Evolutionary conservation across 306 rosid species (phyloP).

Genomic region (Prosopis cineraria): DNA sequence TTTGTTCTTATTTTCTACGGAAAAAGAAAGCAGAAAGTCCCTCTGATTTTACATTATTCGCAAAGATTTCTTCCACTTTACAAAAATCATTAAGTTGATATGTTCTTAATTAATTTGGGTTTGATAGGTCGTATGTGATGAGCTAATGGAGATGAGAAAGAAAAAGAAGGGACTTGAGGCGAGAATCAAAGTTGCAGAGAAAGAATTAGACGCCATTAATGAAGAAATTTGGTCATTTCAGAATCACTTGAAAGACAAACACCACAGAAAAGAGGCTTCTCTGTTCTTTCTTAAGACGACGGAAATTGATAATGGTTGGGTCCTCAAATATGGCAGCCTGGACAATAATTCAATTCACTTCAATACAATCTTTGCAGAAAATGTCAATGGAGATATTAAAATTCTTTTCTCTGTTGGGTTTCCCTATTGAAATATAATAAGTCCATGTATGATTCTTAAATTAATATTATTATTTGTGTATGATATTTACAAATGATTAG

Average conservation of each 20-base stretch:
- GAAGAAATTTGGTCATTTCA: conserved; percentile 24
- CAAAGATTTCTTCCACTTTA: background rate
- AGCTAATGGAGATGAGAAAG: conserved; percentile 7
- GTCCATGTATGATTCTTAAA: no score
- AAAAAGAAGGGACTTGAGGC: background rate
- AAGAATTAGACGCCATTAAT: conserved; percentile 1
- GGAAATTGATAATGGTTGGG: background rate
- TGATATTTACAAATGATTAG: background rate
- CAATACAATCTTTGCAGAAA: background rate
- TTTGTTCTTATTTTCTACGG: background rate
- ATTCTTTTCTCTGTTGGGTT: background rate
- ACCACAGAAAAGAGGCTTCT: background rate
- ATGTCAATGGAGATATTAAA: background rate
- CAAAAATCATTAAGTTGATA: no score
- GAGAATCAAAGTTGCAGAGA: background rate
- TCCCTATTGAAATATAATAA: background rate
- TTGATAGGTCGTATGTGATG: background rate
- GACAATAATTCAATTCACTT: background rate
- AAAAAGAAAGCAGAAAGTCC: no score
- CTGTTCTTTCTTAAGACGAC: background rate
- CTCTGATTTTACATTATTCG: background rate
- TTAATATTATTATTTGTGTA: background rate
- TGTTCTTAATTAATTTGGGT: background rate
- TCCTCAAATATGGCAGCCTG: background rate
- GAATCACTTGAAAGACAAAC: conserved; percentile 1